These are phyloP conservation scores for Pontederia crassipes DNA, from an alignment of 176 grass and related monocot genomes.

Conservation along the genomic window DNA sequence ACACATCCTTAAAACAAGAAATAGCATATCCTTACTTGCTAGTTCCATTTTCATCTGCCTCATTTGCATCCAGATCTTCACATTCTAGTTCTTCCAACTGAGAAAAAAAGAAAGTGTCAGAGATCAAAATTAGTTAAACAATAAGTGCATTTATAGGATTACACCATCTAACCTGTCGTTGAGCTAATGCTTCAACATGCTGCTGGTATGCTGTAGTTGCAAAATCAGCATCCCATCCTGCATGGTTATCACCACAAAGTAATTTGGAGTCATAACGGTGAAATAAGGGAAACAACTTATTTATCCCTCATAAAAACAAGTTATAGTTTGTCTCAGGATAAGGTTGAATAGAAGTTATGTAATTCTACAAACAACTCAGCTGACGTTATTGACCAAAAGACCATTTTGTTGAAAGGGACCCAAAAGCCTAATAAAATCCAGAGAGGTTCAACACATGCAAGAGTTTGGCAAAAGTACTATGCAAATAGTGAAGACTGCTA, in stretches of 20 bases:
- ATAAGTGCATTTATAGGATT: conserved; percentile 16
- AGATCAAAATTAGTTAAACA: background rate
- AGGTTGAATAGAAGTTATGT: no score
- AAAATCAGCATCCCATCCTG: conserved; percentile 98
- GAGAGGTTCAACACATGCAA: no score
- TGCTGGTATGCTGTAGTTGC: conserved; percentile 91
- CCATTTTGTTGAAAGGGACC: no score
- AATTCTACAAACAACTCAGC: no score
- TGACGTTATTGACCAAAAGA: no score
- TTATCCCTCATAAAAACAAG: background rate
- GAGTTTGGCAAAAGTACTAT: no score
- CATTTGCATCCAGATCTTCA: conserved; percentile 51
- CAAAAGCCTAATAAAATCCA: no score
- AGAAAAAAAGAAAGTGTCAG: conserved; percentile 15
- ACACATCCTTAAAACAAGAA: conserved; percentile 1
- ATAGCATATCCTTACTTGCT: conserved; percentile 36
- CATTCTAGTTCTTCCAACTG: conserved; percentile 97
- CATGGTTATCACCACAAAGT: conserved; percentile 20
- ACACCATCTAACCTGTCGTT: conserved; percentile 65
- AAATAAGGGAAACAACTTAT: background rate
- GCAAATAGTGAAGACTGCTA: no score
- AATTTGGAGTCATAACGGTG: background rate
- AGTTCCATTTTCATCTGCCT: conserved; percentile 49
- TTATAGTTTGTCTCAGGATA: no score
- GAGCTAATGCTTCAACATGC: conserved; percentile 82